phyloP scores from a whole-genome alignment of 768 basidiomycete genomes.

The Leccinum longicurvipes region DNA sequence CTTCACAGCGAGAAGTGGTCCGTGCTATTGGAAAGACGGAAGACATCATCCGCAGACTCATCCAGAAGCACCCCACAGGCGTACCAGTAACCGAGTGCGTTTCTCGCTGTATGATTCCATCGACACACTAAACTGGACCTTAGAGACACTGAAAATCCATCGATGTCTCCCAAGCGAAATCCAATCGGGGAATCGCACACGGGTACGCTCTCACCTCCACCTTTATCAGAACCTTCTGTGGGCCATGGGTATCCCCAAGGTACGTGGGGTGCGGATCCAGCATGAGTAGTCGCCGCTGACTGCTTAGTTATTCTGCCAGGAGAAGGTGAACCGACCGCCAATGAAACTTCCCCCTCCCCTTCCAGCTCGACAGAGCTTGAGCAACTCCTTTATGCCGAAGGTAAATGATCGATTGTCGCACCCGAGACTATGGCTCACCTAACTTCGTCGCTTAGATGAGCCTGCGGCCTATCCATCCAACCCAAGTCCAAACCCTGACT shows the following conservation, averaged over 20 bases:
- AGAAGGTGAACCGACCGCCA: slow-evolving; percentile 1
- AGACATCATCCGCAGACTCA: slow-evolving; percentile 25
- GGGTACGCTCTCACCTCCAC: not conserved
- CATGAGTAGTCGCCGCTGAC: not conserved
- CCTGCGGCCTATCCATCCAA: slow-evolving; percentile 1
- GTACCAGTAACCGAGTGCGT: slow-evolving; percentile 18
- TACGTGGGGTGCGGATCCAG: not conserved
- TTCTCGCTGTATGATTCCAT: not conserved
- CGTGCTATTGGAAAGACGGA: slow-evolving; percentile 28
- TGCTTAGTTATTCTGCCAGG: not conserved
- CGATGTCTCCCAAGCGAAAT: not conserved
- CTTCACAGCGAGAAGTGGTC: slow-evolving; percentile 22
- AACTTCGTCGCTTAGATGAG: slow-evolving; percentile 6
- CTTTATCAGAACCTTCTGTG: not conserved
- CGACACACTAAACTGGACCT: not conserved
- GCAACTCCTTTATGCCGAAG: slow-evolving; percentile 9
- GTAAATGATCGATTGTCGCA: not conserved
- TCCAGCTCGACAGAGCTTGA: slow-evolving; percentile 10
- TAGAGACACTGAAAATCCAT: slow-evolving; percentile 4
- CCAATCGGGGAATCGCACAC: not conserved
- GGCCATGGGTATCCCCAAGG: slow-evolving; percentile 3
- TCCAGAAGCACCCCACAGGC: slow-evolving; percentile 26
- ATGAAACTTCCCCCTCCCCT: not conserved
- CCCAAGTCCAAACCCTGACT: not conserved
- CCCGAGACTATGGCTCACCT: not conserved